Base-by-base conservation (phyloP, 2,329 filamentous ascomycete genomes). In the Exophiala phaeomuriformis region DNA sequence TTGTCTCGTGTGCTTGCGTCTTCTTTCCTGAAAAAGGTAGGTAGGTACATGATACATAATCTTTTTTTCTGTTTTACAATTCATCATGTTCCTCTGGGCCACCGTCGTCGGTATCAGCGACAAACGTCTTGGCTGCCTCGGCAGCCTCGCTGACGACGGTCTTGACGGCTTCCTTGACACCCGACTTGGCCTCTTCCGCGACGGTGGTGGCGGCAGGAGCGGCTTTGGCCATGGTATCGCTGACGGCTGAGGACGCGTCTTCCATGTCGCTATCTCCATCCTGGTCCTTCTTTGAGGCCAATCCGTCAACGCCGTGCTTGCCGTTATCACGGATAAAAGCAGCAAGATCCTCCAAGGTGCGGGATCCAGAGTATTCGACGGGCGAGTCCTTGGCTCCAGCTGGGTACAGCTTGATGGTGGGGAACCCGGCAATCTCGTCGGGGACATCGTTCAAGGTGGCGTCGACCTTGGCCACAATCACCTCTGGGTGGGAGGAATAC, bases 321-420 rank as follows among this genome's bases (percentile, higher is more conserved):
- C 93, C 93, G 72, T 93, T 95, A 79, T 96, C 90, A 75, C 88
- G 84, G 72, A 98, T 81, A 77, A 98, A 98, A 66, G 85, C 80
- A 67, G 88, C 85, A 57, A 98, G 82, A 70, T 97, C 93, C 77
- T 95, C 88, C 52, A 96, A 76, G 51, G 89, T 93, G 67, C 93
- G 89, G 61, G 85, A 81, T 65, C 93, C 93, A 61, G 78, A 80
- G 82, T 96, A 98, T 65, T 89, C 88, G 60, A 96, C 73, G 55
- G 93, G 88, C 64, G 83, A 77, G 67, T 80, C 79, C 84, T 98
- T 98, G 73, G 80, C 79, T 67, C 90, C 90, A 65, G 93, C 93
- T 61, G 88, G 82, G 86, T 83, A 98, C 64, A 98, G 82, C 82
- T 97, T 97, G 82, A 98, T 96, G 71, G 93, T 98, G 53, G 93